Evolutionary conservation across 352 stramenopile genomes (phyloP), one percentile per base, ranked within the genome.

Genomic region (Pythium phragmitis): DNA sequence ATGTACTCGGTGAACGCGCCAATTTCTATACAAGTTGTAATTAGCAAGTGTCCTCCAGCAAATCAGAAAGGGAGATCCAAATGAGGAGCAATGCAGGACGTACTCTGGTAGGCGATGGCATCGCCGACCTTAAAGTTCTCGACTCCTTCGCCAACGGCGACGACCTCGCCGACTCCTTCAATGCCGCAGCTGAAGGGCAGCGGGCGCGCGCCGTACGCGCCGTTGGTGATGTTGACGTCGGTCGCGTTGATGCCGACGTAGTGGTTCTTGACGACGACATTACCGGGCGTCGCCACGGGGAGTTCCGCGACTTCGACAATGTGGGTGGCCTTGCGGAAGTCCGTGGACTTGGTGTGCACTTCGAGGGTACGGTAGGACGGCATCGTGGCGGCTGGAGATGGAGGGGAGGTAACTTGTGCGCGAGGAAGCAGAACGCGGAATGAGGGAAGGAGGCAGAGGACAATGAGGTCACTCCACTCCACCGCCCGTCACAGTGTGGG

Each of bases 201-300:
- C 21, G 55, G 70, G n/a, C 33, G 8, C 16, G 68, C 53, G n/a
- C 59, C 63, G 45, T 55, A 63, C 43, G 33, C 34, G 43, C 56
- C 56, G 46, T 63, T 53, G 21, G 64, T 72, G 43, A 69, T 60
- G 62, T 74, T 74, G 43, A 76, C 62, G 42, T 80, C 73, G n/a
- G 64, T 70, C 7, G 73, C 70, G 55, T 76, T 77, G 60, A 80
- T 70, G 36, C 67, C 73, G 21, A 71, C 63, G 54, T 69, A 75
- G 56, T 65, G 45, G 64, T 69, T 71, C 63, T 70, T 59, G 37
- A 74, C 57, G 11, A 77, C 48, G 23, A 74, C 59, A 14, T 56
- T 48, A 47, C 57, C 60, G 5, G 59, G 30, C 19, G n/a, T 69
- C 4, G 60, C 28, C 3, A 48, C 46, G 4, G 39, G 53, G 3